Evolutionary conservation across 495 filamentous ascomycete genomes (phyloP).

Genomic region (Penicillium paradoxum): DNA sequence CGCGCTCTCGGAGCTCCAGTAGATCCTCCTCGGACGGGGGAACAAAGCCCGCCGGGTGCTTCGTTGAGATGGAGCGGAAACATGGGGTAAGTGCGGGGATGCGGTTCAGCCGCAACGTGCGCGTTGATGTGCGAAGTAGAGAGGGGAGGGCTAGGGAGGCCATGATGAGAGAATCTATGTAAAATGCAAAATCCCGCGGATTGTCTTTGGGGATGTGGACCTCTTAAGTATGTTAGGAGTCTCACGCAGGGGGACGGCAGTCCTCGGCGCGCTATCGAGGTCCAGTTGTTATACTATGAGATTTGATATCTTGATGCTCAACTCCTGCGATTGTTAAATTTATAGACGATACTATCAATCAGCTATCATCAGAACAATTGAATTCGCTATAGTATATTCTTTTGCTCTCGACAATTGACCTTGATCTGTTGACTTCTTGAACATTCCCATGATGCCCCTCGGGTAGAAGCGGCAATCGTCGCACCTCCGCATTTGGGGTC

Average conservation of each 20-base stretch:
- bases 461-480: constrained; percentile 41
- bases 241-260: constrained; percentile 15
- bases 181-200: constrained; percentile 1
- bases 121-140: constrained; percentile 30
- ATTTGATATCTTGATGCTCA: not conserved
- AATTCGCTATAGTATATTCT: not conserved
- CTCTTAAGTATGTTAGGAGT: constrained; percentile 11
- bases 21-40: constrained; percentile 74
- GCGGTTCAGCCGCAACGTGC: constrained; percentile 23
- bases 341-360: too few relatives aligned
- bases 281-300: not conserved
- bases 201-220: not conserved
- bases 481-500: constrained; percentile 37
- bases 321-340: too few relatives aligned
- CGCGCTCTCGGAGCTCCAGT: constrained; percentile 77
- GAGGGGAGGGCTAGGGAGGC: constrained; percentile 25
- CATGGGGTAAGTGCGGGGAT: constrained; percentile 32
- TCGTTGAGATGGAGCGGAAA: constrained; percentile 52
- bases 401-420: not conserved
- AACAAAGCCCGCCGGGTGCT: constrained; percentile 79
- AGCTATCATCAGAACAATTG: too few relatives aligned
- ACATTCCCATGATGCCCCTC: constrained; percentile 16
- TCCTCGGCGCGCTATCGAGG: constrained; percentile 20
- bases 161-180: constrained; percentile 20
- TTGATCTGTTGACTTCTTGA: not conserved